Base-by-base conservation (phyloP, 2,329 filamentous ascomycete species). In the Emericellopsis atlantica region DNA sequence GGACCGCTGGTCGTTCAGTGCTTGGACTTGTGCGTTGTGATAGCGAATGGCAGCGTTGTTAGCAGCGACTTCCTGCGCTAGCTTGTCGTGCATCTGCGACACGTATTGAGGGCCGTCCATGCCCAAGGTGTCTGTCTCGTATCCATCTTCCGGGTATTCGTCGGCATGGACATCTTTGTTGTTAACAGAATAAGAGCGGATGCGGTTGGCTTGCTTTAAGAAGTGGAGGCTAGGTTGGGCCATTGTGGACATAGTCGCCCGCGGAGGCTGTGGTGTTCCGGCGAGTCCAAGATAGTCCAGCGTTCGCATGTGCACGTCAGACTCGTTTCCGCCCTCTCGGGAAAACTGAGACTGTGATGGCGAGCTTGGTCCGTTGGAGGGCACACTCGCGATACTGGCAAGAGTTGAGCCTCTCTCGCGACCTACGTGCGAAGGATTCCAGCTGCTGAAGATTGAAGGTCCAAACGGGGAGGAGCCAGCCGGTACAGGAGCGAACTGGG, bases 121-220 rank as follows among this genome's bases (percentile, higher is more conserved):
- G 16, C 62, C 61, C 41, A 75, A 55, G 11, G 24, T 22, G 16
- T 39, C 40, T 21, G 29, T 33, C 14, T 40, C 40, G 26, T 44
- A 44, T 4, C 70, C 70, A 16, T 57, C 53, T 32, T 73, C 79
- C 22, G 88, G 82, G 40, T 93, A 89, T 37, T 87, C 82, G 51
- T 93, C 87, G 3, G 84, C 89, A 53, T 96, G 96, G 59, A 92
- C 93, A 58, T 96, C 90, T 62, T 94, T 95, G 42, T 94, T 93
- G 61, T 98, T 98, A 48, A 98, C 92, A 1, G 92, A 98, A 60
- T 95, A 96, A 2, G 92, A 98, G 37, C 92, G 80, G 69, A 96
- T 94, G 40, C 92, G 79, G 58, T 84, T 96, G 36, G 81, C 73
- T 51, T 84, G 84, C 56, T 81, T 82, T 49, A 86, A 74, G 56